These are phyloP conservation scores for Ophiostoma ips DNA, from an alignment of 2,329 filamentous ascomycete species.

Conservation along the genomic window DNA sequence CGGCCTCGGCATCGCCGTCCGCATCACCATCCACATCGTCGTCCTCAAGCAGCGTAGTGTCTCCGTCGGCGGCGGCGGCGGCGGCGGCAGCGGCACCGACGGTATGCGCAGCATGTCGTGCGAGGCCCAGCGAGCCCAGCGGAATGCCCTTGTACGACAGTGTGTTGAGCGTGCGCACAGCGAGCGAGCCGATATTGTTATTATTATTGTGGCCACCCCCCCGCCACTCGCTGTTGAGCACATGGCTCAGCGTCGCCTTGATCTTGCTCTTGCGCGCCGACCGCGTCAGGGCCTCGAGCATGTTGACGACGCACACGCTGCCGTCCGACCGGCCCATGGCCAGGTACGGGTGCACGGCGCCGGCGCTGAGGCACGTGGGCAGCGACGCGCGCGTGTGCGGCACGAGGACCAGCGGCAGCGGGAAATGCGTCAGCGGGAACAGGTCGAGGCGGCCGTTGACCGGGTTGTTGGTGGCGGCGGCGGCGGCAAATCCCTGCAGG, in stretches of 20 bases:
- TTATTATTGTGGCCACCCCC: too few species aligned
- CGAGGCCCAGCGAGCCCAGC: not conserved
- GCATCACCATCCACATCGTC: constrained; percentile 13
- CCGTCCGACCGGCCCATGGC: constrained; percentile 37
- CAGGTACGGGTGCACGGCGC: constrained; percentile 36
- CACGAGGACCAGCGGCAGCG: constrained; percentile 37
- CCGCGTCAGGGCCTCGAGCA: constrained; percentile 29
- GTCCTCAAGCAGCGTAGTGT: constrained; percentile 18
- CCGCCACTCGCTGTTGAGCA: constrained; percentile 42
- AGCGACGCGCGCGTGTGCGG: constrained; percentile 16
- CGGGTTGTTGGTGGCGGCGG: constrained; percentile 38
- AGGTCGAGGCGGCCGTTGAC: constrained; percentile 39
- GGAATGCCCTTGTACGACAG: not conserved
- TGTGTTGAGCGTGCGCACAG: not conserved
- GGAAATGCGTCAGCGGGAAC: constrained; percentile 37
- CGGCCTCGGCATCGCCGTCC: not conserved
- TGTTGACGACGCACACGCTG: constrained; percentile 25
- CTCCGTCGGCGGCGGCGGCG: constrained; percentile 11
- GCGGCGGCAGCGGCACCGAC: not conserved
- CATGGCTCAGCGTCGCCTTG: constrained; percentile 25
- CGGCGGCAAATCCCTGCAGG: constrained; percentile 38
- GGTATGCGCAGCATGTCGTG: constrained; percentile 3
- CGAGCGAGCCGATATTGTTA: not conserved
- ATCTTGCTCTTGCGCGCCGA: constrained; percentile 22
- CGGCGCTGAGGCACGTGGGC: constrained; percentile 36